A percentile compares a stretch with the other conserved stretches of the same genome.
Evolutionary conservation across 352 stramenopile genomes (phyloP).

Genomic region (Globisporangium nunn): DNA sequence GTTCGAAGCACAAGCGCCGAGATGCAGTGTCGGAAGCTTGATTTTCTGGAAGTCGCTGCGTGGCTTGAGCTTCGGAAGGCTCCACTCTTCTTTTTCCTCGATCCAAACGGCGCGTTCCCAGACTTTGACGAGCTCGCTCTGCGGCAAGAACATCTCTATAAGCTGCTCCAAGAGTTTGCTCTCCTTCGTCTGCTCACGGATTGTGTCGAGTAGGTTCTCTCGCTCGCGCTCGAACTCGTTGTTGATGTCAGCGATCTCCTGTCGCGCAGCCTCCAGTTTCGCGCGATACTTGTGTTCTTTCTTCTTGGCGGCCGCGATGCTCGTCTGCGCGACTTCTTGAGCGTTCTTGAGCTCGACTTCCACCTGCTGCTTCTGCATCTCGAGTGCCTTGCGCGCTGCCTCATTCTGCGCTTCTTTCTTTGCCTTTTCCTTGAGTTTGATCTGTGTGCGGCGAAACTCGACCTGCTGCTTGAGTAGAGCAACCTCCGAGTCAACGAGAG

Average conservation of each 20-base stretch:
- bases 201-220: slow-evolving; percentile 79
- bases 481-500: slow-evolving; percentile 51
- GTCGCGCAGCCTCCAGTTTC: slow-evolving; percentile 67
- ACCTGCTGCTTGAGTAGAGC: slow-evolving; percentile 75
- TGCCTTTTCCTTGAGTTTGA: slow-evolving; percentile 72
- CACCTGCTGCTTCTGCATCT: slow-evolving; percentile 67
- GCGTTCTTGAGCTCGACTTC: slow-evolving; percentile 66
- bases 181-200: slow-evolving; percentile 87
- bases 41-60: slow-evolving; percentile 79
- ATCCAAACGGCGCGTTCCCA: slow-evolving; percentile 83
- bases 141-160: slow-evolving; percentile 74
- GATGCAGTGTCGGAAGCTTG: slow-evolving; percentile 46
- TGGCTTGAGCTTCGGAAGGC: slow-evolving; percentile 63
- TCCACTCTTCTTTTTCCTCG: slow-evolving; percentile 78
- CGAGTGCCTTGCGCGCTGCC: slow-evolving; percentile 42
- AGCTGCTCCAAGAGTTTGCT: slow-evolving; percentile 84
- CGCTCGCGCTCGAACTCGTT: slow-evolving; percentile 84
- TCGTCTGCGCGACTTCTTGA: slow-evolving; percentile 58
- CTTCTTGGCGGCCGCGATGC: slow-evolving; percentile 43
- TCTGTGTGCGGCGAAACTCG: slow-evolving; percentile 67
- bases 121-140: slow-evolving; percentile 84
- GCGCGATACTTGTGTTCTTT: slow-evolving; percentile 59
- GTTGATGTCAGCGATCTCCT: slow-evolving; percentile 81
- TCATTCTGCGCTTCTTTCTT: slow-evolving; percentile 65
- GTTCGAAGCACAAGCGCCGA: slow-evolving; percentile 7